phyloP scores from a whole-genome alignment of 768 basidiomycete species.

The Leucocoprinus birnbaumii region DNA sequence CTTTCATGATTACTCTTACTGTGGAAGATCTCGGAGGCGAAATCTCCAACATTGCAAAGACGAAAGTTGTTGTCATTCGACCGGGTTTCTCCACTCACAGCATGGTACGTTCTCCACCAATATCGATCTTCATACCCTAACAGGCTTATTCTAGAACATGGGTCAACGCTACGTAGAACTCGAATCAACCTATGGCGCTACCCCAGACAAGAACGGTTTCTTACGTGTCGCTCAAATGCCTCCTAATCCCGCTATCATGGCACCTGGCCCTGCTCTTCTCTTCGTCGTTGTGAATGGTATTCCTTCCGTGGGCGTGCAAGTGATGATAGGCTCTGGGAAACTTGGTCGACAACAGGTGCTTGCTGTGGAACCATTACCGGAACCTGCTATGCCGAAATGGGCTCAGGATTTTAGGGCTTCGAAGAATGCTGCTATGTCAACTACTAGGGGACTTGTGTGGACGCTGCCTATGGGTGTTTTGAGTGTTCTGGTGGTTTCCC shows the following conservation, averaged over 20 bases:
- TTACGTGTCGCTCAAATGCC: slow-evolving; percentile 72
- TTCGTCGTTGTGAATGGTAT: slow-evolving; percentile 80
- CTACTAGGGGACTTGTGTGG: neutral
- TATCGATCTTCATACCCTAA: neutral
- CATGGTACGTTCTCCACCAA: slow-evolving; percentile 39
- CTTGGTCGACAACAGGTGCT: slow-evolving; percentile 52
- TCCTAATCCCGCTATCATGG: slow-evolving; percentile 70
- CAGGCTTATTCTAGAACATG: slow-evolving; percentile 49
- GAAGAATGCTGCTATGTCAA: neutral
- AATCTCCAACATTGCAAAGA: slow-evolving; percentile 43
- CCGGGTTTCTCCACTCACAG: slow-evolving; percentile 77
- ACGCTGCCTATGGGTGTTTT: neutral
- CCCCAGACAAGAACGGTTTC: slow-evolving; percentile 45
- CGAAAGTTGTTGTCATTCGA: slow-evolving; percentile 52
- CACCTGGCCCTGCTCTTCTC: slow-evolving; percentile 64
- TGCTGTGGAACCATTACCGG: slow-evolving; percentile 16
- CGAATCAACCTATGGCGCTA: slow-evolving; percentile 53
- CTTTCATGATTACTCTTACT: slow-evolving; percentile 62
- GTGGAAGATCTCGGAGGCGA: slow-evolving; percentile 49
- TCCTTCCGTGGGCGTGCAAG: slow-evolving; percentile 64
- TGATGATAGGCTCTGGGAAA: slow-evolving; percentile 74
- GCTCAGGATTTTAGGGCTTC: neutral
- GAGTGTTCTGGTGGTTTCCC: neutral
- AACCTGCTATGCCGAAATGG: neutral
- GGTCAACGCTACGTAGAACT: slow-evolving; percentile 74